Evolutionary conservation across 306 rosid species (phyloP), one percentile per base, ranked within the genome.

Genomic region (Prunus salicina): DNA sequence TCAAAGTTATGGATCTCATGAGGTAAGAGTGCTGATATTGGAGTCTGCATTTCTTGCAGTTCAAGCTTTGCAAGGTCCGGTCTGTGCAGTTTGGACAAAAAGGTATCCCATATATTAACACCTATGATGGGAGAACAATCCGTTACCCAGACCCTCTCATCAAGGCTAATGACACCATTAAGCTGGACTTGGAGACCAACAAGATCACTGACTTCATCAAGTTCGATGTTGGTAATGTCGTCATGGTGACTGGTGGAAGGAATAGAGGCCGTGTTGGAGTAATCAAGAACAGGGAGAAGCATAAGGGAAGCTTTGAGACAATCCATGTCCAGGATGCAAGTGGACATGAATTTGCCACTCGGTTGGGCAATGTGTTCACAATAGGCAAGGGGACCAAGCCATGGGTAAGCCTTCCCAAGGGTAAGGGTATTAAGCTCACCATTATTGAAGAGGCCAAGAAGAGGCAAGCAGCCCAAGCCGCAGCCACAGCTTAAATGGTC

Each of bases 61-160:
- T 88, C 55, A 91, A 91, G 84, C 97, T 91, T 63, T 91, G 95
- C 90, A 91, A 91, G 79, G 97, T 91, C 19, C 69, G 89, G 1
- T 88, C 97, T 0, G 95, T 91, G 68, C 95, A 89, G 64, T 92
- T 91, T 34, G 97, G 97, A 6, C 91, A 86, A 25, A 92, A 92
- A 47, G 93, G 94, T 71, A 92, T 92, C 47, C 97, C 97, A 2
- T 89, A 89, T 78, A 81, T 92, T 25, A 92, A 92, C 80, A 92
- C 95, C 58, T 89, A 77, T 68, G 95, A 92, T 84, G 97, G 95
- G 2, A 86, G 97, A 58, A 91, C 95, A 1, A 89, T 91, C 78
- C 97, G 97, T 61, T 91, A 91, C 81, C 97, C 97, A 1, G 97
- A 91, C 79, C 97, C 97, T 43, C n/a, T 86, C 47, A 86, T 89